Base-by-base conservation (phyloP, 2,329 filamentous ascomycete species). In the Periconia macrospinosa region DNA sequence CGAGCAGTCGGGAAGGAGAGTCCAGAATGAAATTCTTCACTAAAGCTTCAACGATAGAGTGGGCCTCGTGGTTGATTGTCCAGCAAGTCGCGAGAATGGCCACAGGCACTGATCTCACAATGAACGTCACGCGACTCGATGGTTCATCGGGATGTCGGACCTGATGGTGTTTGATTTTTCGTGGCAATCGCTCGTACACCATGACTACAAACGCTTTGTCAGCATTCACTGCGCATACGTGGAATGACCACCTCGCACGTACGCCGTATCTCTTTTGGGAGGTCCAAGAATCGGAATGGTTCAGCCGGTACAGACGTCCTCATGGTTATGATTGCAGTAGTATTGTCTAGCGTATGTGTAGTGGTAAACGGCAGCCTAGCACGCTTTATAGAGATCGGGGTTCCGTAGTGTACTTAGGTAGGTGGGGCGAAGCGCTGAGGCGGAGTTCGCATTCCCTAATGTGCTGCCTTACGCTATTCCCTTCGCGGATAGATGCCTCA, bases 131-230 rank as follows among this genome's bases (percentile, higher is more conserved):
- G 50, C 54, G 54, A 52, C 50, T 49, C 10, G 54, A 52, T 20
- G 54, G 50, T 30, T 56, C 54, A 23, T 52, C 50, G 15, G 54
- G 54, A 42, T 56, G 54, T 37, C 54, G 54, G 19, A 47, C 45
- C 17, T 52, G 44, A 17, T 53, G 43, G 17, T 50, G 54, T 18
- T 50, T 51, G 42, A 53, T 53, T 11, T 45, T 49, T 9, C 45
- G 41, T 13, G 54, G 54, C 14, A 56, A 41, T 19, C 45, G 23
- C 17, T 53, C 51, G 40, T 56, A 56, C 9, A 56, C 48, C 35
- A 49, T 46, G 23, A 49, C 49, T 51, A 30, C 14, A 30, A 18
- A 13, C 18, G 30, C 9, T 27, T 15, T 27, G 42, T 43, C 23
- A 43, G 41, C 30, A 43, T 11, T 3, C 10, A 14, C 30, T 23